These are phyloP conservation scores for Leucogyrophana mollusca DNA, from an alignment of 768 basidiomycete species.

Conservation along the genomic window DNA sequence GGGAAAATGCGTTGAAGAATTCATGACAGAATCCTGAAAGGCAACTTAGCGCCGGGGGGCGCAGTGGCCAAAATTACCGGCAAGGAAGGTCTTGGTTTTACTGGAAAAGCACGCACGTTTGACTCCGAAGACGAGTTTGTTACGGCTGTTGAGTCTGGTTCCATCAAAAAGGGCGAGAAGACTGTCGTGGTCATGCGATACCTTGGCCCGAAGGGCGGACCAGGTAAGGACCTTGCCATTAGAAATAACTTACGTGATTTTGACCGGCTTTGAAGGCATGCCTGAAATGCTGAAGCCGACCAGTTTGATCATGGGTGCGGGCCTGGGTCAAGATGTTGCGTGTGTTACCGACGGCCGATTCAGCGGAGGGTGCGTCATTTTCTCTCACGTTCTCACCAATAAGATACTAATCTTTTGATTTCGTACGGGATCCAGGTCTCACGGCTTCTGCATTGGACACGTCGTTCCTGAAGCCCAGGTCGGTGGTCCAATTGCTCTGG, in stretches of 20 bases:
- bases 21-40: slow-evolving; percentile 71
- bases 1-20: slow-evolving; percentile 1
- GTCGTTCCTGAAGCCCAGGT: slow-evolving; percentile 96
- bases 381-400: slow-evolving; percentile 15
- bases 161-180: slow-evolving; percentile 94
- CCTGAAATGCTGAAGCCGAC: slow-evolving; percentile 99
- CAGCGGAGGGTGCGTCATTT: slow-evolving; percentile 81
- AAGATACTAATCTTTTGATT: slow-evolving; percentile 9
- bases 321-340: slow-evolving; percentile 92
- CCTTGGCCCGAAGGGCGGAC: slow-evolving; percentile 95
- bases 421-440: slow-evolving; percentile 83
- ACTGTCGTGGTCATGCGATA: slow-evolving; percentile 94
- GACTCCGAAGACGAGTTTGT: slow-evolving; percentile 89
- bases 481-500: slow-evolving; percentile 90
- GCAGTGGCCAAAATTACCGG: slow-evolving; percentile 98
- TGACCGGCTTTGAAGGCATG: slow-evolving; percentile 64
- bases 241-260: neutral
- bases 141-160: slow-evolving; percentile 82
- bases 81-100: slow-evolving; percentile 88
- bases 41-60: slow-evolving; percentile 91
- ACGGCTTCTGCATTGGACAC: slow-evolving; percentile 96
- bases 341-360: slow-evolving; percentile 98
- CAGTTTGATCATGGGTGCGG: slow-evolving; percentile 97
- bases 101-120: slow-evolving; percentile 90
- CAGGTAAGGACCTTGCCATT: slow-evolving; percentile 52